A percentile compares a stretch with the other conserved stretches of the same genome.
Conservation (phyloP, 75 land plant genomes). For the Cryptomeria japonica region DNA sequence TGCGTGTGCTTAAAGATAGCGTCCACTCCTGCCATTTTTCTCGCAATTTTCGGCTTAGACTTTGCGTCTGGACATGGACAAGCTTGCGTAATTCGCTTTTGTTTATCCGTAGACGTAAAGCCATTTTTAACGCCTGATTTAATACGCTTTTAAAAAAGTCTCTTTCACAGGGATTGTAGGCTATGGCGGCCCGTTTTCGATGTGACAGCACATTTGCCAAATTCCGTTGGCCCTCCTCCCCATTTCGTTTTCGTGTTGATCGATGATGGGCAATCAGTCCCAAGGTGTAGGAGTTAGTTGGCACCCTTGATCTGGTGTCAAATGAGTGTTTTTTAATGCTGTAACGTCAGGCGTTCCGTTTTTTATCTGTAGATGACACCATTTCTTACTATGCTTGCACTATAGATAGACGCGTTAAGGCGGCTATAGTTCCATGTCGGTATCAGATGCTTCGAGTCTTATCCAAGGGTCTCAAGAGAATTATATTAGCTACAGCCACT, state of each 20-base stretch:
- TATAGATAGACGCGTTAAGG: too few species aligned
- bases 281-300: too few species aligned
- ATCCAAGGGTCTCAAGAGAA: too few species aligned
- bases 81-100: not conserved
- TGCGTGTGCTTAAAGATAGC: not conserved
- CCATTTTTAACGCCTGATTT: not conserved
- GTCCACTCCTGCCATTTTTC: not conserved
- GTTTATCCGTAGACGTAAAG: not conserved
- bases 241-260: not conserved
- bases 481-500: too few species aligned
- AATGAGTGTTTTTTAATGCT: too few species aligned
- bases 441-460: too few species aligned
- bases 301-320: too few species aligned
- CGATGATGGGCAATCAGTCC: not conserved
- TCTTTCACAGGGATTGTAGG: not conserved
- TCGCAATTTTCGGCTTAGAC: not conserved
- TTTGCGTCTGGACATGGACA: constrained; percentile 1
- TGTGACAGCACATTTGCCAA: not conserved
- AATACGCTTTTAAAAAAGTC: not conserved
- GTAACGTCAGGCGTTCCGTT: too few species aligned
- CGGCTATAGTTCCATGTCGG: too few species aligned
- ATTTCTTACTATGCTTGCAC: too few species aligned
- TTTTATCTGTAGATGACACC: too few species aligned
- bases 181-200: not conserved
- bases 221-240: too few species aligned